A percentile compares a stretch with the other conserved stretches of the same genome.
Conservation (phyloP, 148 eudicot genomes). For the Vaccinium darrowii region DNA sequence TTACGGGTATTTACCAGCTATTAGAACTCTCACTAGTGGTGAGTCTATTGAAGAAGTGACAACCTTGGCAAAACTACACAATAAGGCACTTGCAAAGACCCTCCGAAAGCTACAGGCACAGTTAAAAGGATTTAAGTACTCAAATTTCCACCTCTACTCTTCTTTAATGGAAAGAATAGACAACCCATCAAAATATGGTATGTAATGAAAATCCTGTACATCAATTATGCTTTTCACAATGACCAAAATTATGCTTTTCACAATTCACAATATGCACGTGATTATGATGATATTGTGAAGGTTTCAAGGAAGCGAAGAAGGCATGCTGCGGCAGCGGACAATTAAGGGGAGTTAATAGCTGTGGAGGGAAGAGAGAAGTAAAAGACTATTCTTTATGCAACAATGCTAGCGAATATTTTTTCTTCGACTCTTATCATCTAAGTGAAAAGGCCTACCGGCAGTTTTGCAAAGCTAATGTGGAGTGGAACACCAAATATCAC, state of each 20-base stretch:
- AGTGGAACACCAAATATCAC: constrained; percentile 36
- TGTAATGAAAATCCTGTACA: not conserved
- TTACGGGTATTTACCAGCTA: constrained; percentile 32
- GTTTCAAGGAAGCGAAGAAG: constrained; percentile 33
- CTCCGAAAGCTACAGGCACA: constrained; percentile 19
- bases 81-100: constrained; percentile 18
- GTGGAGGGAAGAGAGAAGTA: constrained; percentile 50
- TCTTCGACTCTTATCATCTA: constrained; percentile 54
- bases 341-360: constrained; percentile 39
- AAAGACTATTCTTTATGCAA: constrained; percentile 36
- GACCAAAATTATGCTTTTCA: too few relatives aligned
- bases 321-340: constrained; percentile 55
- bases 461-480: constrained; percentile 51
- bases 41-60: constrained; percentile 25
- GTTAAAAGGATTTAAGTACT: constrained; percentile 28
- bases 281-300: constrained; percentile 19
- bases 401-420: constrained; percentile 39
- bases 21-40: constrained; percentile 20
- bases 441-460: constrained; percentile 45
- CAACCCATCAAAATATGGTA: constrained; percentile 33
- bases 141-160: constrained; percentile 26
- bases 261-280: not conserved
- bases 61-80: constrained; percentile 25
- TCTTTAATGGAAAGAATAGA: constrained; percentile 23
- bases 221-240: not conserved